These are phyloP conservation scores for Phytophthora syringae DNA, from an alignment of 352 stramenopile genomes.

Conservation along the genomic window DNA sequence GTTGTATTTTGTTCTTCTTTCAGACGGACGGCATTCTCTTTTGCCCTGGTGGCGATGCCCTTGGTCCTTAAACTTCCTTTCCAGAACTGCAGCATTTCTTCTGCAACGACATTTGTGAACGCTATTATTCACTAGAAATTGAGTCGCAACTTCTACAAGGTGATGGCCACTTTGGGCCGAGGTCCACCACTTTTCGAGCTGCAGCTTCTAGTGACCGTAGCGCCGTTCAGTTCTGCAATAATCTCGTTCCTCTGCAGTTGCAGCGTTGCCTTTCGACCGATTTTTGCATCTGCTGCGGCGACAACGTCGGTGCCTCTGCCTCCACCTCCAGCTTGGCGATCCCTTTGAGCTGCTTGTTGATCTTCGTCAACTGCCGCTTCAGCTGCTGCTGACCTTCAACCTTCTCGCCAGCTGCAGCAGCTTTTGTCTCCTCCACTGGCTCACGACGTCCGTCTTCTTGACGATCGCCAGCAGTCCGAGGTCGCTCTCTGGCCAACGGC, in stretches of 20 bases:
- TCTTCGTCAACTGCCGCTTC: constrained; percentile 56
- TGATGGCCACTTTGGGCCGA: constrained; percentile 33
- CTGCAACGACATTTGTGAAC: too few relatives aligned
- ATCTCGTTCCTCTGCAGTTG: constrained; percentile 43
- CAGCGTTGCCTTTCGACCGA: constrained; percentile 34
- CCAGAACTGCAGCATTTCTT: too few relatives aligned
- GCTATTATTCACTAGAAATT: too few relatives aligned
- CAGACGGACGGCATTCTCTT: too few relatives aligned
- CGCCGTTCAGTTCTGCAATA: constrained; percentile 55
- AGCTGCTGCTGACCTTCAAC: constrained; percentile 26
- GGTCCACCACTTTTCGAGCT: constrained; percentile 10
- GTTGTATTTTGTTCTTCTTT: constrained; percentile 1
- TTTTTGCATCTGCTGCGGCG: constrained; percentile 44
- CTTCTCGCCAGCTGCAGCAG: neutral
- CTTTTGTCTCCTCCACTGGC: neutral
- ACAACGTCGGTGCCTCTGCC: constrained; percentile 24
- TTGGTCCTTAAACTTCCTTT: too few relatives aligned
- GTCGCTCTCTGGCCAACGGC: neutral
- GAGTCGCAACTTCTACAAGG: constrained; percentile 17
- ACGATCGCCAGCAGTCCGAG: neutral
- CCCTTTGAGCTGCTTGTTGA: constrained; percentile 60
- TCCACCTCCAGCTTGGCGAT: constrained; percentile 36
- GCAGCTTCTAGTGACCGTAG: constrained; percentile 33
- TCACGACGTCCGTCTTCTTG: neutral
- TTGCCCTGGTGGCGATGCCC: too few relatives aligned